These are phyloP conservation scores for Forsythia suspensa DNA, from an alignment of 257 asterid species.

Conservation along the genomic window DNA sequence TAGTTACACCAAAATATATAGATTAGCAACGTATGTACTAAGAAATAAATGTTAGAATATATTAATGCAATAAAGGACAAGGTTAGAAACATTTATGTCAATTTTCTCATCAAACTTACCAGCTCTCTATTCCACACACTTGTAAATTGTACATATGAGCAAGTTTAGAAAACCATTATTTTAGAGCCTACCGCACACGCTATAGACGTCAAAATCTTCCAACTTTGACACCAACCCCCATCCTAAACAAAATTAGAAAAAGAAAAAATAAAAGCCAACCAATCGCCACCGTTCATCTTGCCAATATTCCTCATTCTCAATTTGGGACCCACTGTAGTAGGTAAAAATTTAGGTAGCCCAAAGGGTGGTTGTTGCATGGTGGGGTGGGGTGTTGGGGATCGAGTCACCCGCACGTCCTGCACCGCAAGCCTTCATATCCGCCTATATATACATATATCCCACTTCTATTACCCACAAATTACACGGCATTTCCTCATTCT, in stretches of 20 bases:
- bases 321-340: not conserved
- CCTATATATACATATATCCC: not conserved
- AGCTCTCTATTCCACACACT: too few relatives aligned
- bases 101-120: too few relatives aligned
- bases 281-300: not conserved
- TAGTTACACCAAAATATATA: too few relatives aligned
- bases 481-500: not conserved
- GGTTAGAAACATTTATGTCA: too few relatives aligned
- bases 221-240: not conserved
- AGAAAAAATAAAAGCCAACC: not conserved
- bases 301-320: not conserved
- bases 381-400: not conserved
- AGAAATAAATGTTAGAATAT: too few relatives aligned
- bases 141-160: too few relatives aligned
- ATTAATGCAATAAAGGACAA: too few relatives aligned
- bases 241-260: not conserved
- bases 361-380: not conserved
- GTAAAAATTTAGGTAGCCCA: not conserved
- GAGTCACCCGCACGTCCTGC: not conserved
- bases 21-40: too few relatives aligned
- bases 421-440: not conserved
- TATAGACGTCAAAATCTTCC: too few relatives aligned
- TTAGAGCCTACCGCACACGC: not conserved
- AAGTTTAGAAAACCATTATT: not conserved
- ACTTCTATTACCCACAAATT: not conserved